Evolutionary conservation across 441 rosid genomes (phyloP).

Genomic region (Arabidopsis lyrata): DNA sequence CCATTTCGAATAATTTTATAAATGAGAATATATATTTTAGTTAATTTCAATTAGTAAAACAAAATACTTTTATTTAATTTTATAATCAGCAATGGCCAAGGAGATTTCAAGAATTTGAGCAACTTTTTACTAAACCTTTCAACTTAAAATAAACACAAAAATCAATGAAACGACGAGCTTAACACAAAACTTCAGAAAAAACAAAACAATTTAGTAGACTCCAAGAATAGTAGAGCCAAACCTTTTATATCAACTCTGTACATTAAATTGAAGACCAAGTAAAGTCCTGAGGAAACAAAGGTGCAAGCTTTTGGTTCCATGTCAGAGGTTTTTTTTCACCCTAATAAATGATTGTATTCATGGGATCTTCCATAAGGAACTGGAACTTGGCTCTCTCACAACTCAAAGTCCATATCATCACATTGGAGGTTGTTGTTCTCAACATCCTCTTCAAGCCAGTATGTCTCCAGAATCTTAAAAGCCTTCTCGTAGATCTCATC

Average conservation of each 20-base stretch:
- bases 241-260: background rate
- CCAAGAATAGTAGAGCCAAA: too few species aligned
- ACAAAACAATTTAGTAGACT: too few species aligned
- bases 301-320: too few species aligned
- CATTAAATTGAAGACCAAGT: background rate
- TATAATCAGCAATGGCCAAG: background rate
- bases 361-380: too few species aligned
- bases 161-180: too few species aligned
- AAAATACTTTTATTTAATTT: background rate
- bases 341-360: too few species aligned
- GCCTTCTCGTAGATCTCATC: background rate
- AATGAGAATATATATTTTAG: too few species aligned
- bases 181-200: too few species aligned
- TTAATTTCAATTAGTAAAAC: too few species aligned
- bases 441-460: background rate
- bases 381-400: background rate
- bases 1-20: background rate
- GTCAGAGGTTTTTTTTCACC: too few species aligned
- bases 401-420: background rate
- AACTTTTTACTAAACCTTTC: background rate
- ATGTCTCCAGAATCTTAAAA: background rate
- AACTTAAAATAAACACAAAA: background rate
- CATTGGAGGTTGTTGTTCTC: conserved; percentile 1
- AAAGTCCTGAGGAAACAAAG: background rate
- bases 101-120: background rate